Evolutionary conservation across 139 green algal species (phyloP).

Genomic region (Micromonas commoda): DNA sequence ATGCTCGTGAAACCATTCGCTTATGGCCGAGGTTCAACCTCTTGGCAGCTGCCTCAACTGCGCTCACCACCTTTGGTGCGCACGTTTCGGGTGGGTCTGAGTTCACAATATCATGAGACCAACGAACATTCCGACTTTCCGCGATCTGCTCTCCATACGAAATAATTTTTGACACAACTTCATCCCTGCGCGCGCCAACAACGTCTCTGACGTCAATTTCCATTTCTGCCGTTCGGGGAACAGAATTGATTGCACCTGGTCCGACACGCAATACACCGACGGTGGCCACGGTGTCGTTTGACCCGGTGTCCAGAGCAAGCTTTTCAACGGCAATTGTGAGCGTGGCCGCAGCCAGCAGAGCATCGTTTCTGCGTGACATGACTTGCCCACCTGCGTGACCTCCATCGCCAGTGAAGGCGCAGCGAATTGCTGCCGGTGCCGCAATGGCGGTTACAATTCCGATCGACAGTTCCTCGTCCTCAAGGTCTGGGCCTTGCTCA

Average conservation of each 20-base stretch:
- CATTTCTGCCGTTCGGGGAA: slow-evolving; percentile 64
- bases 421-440: slow-evolving; percentile 69
- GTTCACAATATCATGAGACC: slow-evolving; percentile 60
- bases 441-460: slow-evolving; percentile 91
- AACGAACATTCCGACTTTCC: slow-evolving; percentile 1
- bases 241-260: slow-evolving; percentile 84
- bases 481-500: slow-evolving; percentile 83
- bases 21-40: slow-evolving; percentile 51
- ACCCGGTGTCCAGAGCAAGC: slow-evolving; percentile 50
- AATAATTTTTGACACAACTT: slow-evolving; percentile 52
- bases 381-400: slow-evolving; percentile 77
- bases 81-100: slow-evolving; percentile 77
- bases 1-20: slow-evolving; percentile 82
- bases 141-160: slow-evolving; percentile 56
- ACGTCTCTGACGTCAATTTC: slow-evolving; percentile 83
- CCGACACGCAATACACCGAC: slow-evolving; percentile 61
- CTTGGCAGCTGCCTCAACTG: slow-evolving; percentile 48
- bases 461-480: slow-evolving; percentile 64
- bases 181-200: slow-evolving; percentile 60
- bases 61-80: slow-evolving; percentile 49
- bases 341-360: slow-evolving; percentile 79
- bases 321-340: slow-evolving; percentile 69
- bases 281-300: slow-evolving; percentile 78
- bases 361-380: slow-evolving; percentile 76
- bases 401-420: slow-evolving; percentile 68